These are phyloP conservation scores for Lasiodiplodia sp. DNA, from an alignment of 2,329 filamentous ascomycete genomes.

Conservation along the genomic window DNA sequence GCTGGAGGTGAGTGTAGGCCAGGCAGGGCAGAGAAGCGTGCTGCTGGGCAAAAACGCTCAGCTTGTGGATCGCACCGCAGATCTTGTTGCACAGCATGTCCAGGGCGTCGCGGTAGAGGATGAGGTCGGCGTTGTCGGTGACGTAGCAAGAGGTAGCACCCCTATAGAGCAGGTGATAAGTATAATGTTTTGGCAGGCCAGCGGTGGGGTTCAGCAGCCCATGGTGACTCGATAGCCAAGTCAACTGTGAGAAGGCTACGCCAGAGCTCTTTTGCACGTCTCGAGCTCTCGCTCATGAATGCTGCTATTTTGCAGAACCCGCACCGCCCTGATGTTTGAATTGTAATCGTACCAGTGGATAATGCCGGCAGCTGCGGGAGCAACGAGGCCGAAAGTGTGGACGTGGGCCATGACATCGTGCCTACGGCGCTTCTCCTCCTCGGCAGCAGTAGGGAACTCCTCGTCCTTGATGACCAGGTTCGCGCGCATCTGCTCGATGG, in stretches of 20 bases:
- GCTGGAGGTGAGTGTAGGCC: slow-evolving; percentile 77
- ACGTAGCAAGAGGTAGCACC: slow-evolving; percentile 67
- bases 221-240: not conserved
- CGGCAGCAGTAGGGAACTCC: slow-evolving; percentile 56
- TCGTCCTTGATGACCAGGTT: slow-evolving; percentile 55
- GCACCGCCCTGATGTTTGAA: slow-evolving; percentile 39
- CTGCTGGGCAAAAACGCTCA: slow-evolving; percentile 74
- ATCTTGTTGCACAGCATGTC: slow-evolving; percentile 80
- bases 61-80: slow-evolving; percentile 78
- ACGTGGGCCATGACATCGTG: slow-evolving; percentile 75
- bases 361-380: slow-evolving; percentile 80
- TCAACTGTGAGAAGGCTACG: not conserved
- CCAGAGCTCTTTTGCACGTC: not conserved
- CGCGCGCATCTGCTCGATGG: slow-evolving; percentile 55
- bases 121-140: slow-evolving; percentile 80
- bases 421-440: slow-evolving; percentile 57
- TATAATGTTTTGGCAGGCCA: not conserved
- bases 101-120: slow-evolving; percentile 77
- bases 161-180: slow-evolving; percentile 6
- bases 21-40: slow-evolving; percentile 77
- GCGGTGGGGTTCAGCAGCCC: not conserved
- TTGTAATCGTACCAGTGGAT: slow-evolving; percentile 69
- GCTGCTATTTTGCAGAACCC: not conserved
- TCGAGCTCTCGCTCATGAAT: not conserved
- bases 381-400: slow-evolving; percentile 75